Conservation (phyloP, 257 asterid species). For the Jasminum sambac region DNA sequence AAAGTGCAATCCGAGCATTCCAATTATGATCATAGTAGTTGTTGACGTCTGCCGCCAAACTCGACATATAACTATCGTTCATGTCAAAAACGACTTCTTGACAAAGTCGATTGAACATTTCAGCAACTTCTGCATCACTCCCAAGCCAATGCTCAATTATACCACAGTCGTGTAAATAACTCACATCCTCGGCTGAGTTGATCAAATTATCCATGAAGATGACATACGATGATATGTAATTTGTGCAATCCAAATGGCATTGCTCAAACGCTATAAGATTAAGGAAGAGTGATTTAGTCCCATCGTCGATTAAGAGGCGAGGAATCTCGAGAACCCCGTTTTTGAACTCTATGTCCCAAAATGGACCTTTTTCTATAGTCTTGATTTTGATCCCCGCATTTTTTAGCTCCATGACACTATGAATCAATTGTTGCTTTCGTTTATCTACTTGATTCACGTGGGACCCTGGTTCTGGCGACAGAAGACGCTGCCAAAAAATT, state of each 20-base stretch:
- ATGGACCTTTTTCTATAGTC: conserved; percentile 60
- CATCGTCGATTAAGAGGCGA: conserved; percentile 74
- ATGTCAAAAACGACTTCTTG: conserved; percentile 81
- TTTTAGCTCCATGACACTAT: conserved; percentile 66
- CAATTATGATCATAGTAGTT: conserved; percentile 67
- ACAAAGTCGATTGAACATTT: conserved; percentile 69
- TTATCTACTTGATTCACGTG: conserved; percentile 59
- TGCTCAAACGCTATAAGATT: too few species aligned
- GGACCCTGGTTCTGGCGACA: conserved; percentile 47
- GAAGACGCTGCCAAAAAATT: conserved; percentile 67
- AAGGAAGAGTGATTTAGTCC: conserved; percentile 84
- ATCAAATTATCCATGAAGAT: too few species aligned
- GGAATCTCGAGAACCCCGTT: conserved; percentile 70
- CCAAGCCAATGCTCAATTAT: too few species aligned
- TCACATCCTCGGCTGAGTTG: too few species aligned
- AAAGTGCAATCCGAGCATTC: conserved; percentile 87
- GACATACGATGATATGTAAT: too few species aligned
- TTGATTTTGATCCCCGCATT: conserved; percentile 73
- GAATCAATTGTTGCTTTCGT: too few species aligned
- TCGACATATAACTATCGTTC: conserved; percentile 70
- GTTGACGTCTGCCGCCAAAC: conserved; percentile 67
- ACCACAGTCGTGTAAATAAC: too few species aligned
- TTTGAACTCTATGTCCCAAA: conserved; percentile 79
- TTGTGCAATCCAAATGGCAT: too few species aligned
- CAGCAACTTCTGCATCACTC: conserved; percentile 92